Base-by-base conservation (phyloP, 257 asterid species). In the Solanum verrucosum region DNA sequence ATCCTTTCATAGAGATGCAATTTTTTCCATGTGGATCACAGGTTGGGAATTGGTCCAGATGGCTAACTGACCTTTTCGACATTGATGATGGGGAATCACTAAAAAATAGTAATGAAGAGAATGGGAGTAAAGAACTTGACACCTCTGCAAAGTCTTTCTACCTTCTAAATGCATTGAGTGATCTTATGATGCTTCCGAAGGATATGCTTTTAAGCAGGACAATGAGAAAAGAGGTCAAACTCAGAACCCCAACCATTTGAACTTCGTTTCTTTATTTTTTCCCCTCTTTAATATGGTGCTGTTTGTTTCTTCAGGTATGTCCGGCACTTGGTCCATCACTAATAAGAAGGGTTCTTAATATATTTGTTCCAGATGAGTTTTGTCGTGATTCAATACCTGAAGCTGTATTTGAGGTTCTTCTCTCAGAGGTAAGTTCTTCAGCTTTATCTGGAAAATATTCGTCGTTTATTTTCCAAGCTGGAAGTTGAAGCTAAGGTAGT, bases 171-270 rank as follows among this genome's bases (percentile, higher is more conserved):
- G 95, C 96, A 52, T 88, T 96, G 91, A 95, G 99, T 91, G 98
- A 96, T 89, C 98, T 96, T 15, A 94, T 96, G 98, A 96, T 96
- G 99, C 98, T 96, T 81, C 99, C 99, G 12, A 96, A 96, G 92
- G 99, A 96, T 90, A 90, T 95, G 98, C 92, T 95, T 52, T 86
- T 93, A 85, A 92, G 93, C 84, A 94, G 86, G 44, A 91, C 95
- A 27, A 85, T 92, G 86, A 90, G 99, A 91, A 94, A 93, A 92
- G 98, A 96, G 98, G 98, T 94, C 49, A 20, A 56, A 67, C 84
- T 34, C 67, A 14, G 70, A 71, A 33, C 90, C 87, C 86, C 72
- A 29, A 82, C 35, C 84, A 72, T 34, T 89, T 29, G 75, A 52
- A 23, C 65, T 86, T 11, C 1, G 71, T 13, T 33, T 82, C 81